Evolutionary conservation across 208 protist species (phyloP).

Genomic region (Willaertia magna): DNA sequence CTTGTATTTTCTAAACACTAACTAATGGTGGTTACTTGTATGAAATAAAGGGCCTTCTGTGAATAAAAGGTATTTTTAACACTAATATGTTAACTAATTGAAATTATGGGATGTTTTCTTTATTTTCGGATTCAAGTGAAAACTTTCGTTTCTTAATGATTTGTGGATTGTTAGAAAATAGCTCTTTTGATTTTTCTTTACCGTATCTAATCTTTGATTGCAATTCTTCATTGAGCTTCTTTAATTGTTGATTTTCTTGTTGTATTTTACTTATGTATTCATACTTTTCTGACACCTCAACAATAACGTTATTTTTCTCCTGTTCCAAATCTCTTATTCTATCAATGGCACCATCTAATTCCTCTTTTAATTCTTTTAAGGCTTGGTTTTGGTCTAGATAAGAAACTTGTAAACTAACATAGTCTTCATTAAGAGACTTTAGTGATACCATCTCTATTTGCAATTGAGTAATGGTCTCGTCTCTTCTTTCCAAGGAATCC

Average conservation of each 20-base stretch:
- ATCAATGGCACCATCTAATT: neutral
- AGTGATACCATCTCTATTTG: too few relatives aligned
- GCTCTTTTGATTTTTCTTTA: neutral
- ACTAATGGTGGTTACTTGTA: too few relatives aligned
- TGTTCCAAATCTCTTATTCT: neutral
- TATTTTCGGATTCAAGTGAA: too few relatives aligned
- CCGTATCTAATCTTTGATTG: neutral
- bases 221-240: neutral
- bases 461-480: neutral
- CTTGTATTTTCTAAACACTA: too few relatives aligned
- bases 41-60: too few relatives aligned
- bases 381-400: neutral
- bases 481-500: neutral
- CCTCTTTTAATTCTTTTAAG: neutral
- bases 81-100: too few relatives aligned
- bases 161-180: too few relatives aligned
- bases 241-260: neutral
- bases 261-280: neutral
- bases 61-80: too few relatives aligned
- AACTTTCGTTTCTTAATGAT: too few relatives aligned
- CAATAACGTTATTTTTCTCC: neutral
- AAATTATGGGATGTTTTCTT: too few relatives aligned
- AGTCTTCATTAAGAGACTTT: too few relatives aligned
- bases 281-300: neutral
- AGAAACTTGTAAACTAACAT: too few relatives aligned